A percentile compares a stretch with the other conserved stretches of the same genome.
Conservation (phyloP, 2,329 filamentous ascomycete genomes). For the Blumeriella jaapii region DNA sequence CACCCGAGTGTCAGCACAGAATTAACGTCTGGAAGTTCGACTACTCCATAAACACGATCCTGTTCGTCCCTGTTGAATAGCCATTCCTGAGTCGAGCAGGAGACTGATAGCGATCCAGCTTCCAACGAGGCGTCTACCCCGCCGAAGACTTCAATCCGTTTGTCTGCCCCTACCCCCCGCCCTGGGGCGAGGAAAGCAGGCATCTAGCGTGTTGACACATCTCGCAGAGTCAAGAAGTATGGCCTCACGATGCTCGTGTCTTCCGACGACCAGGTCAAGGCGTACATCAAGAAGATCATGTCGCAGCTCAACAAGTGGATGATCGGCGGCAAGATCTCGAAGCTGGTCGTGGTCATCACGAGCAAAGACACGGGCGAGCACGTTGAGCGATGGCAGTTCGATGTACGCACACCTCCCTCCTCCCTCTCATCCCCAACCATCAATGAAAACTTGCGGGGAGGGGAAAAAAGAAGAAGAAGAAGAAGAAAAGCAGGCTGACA, state of each 20-base stretch:
- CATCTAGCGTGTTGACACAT: too few species aligned
- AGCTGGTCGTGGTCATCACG: slow-evolving; percentile 92
- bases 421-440: too few species aligned
- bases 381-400: slow-evolving; percentile 96
- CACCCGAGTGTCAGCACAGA: background rate
- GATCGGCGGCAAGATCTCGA: slow-evolving; percentile 91
- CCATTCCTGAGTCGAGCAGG: too few species aligned
- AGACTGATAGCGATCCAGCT: slow-evolving; percentile 37
- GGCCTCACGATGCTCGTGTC: slow-evolving; percentile 78
- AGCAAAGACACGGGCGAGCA: slow-evolving; percentile 95
- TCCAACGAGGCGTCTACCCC: slow-evolving; percentile 77
- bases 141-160: slow-evolving; percentile 93
- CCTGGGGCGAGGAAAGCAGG: too few species aligned
- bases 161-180: slow-evolving; percentile 27
- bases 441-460: too few species aligned
- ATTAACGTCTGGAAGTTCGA: slow-evolving; percentile 54
- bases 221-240: slow-evolving; percentile 85
- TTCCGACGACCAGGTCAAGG: slow-evolving; percentile 93
- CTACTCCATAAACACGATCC: slow-evolving; percentile 94
- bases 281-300: slow-evolving; percentile 99
- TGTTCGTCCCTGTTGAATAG: too few species aligned
- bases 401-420: slow-evolving; percentile 41
- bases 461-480: too few species aligned
- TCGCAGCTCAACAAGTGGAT: slow-evolving; percentile 96
- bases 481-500: background rate